phyloP scores from a whole-genome alignment of 2,329 filamentous ascomycete species.

The Dothistroma pini region DNA sequence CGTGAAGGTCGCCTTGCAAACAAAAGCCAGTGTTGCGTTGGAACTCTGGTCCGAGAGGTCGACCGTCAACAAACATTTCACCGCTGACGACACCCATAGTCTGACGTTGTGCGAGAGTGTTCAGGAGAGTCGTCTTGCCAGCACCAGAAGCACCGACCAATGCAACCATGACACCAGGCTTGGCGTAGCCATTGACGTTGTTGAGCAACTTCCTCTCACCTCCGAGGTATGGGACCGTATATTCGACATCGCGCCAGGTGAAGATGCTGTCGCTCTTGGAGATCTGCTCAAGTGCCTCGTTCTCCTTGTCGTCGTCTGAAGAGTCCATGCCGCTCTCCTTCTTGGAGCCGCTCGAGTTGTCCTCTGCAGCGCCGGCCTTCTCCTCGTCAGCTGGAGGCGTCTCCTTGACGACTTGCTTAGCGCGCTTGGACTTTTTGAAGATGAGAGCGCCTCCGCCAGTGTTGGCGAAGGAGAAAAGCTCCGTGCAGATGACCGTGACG shows the following conservation, averaged over 20 bases:
- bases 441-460: conserved; percentile 65
- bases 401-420: conserved; percentile 52
- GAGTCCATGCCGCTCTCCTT: conserved; percentile 30
- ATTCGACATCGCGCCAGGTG: conserved; percentile 68
- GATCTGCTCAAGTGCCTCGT: conserved; percentile 46
- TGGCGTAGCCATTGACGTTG: conserved; percentile 70
- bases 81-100: conserved; percentile 62
- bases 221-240: conserved; percentile 66
- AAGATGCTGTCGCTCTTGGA: conserved; percentile 62
- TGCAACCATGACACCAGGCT: conserved; percentile 75
- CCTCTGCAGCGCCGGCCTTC: conserved; percentile 40
- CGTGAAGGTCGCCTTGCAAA: conserved; percentile 69
- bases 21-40: conserved; percentile 68
- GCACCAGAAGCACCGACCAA: conserved; percentile 78
- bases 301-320: conserved; percentile 33
- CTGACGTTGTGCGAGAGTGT: conserved; percentile 72
- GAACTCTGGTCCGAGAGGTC: conserved; percentile 58
- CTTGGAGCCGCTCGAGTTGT: conserved; percentile 34
- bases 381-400: conserved; percentile 55
- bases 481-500: conserved; percentile 66
- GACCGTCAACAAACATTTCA: conserved; percentile 69
- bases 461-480: conserved; percentile 60
- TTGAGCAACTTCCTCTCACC: conserved; percentile 63
- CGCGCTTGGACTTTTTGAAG: conserved; percentile 65
- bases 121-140: conserved; percentile 78